Evolutionary conservation across 495 filamentous ascomycete genomes (phyloP), one percentile per base, ranked within the genome.

Genomic region (Neurospora tetrasperma): DNA sequence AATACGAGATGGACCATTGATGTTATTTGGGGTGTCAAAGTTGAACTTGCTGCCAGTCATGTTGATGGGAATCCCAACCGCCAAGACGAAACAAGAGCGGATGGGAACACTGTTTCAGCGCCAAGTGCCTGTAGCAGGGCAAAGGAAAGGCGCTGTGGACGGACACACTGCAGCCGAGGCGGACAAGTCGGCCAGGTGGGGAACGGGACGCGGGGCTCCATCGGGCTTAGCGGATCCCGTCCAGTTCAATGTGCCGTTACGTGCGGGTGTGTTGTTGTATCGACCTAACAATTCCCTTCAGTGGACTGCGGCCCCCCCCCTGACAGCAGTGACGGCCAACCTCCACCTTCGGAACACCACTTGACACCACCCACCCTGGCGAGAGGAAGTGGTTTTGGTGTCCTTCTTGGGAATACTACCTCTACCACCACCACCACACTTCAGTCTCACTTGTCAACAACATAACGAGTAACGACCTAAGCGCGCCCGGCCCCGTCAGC

Each of bases 401-500:
- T 66, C 54, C 54, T 66, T 66, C 54, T 66, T 66, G 27, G 54
- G 27, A 66, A 66, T 35, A 48, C 23, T 23, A 23, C 23, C 23
- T 23, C 12, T 27, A 27, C 11, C 20, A 23, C 12, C 46, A 20
- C 12, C 46, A 54, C 46, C 20, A 11, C 44, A n/a, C 20, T 48
- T 48, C 44, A 48, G 44, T 48, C 42, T 14, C 20, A 12, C 48
- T 5, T 38, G 35, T 23, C 48, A 66, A 31, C 27, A 31, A 31
- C 27, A 31, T 31, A 54, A 27, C 48, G 23, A 59, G 20, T 59
- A 59, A 27, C 54, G 2, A 31, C 27, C 27, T 31, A 27, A 62
- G 27, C 31, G 14, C 27, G 54, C 23, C 54, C 54, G 54, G 54
- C 31, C 54, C 54, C 14, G 54, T 66, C 54, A 74, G 76, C 70